Conservation (phyloP, 768 basidiomycete genomes). For the Aureoboletus auriporus region DNA sequence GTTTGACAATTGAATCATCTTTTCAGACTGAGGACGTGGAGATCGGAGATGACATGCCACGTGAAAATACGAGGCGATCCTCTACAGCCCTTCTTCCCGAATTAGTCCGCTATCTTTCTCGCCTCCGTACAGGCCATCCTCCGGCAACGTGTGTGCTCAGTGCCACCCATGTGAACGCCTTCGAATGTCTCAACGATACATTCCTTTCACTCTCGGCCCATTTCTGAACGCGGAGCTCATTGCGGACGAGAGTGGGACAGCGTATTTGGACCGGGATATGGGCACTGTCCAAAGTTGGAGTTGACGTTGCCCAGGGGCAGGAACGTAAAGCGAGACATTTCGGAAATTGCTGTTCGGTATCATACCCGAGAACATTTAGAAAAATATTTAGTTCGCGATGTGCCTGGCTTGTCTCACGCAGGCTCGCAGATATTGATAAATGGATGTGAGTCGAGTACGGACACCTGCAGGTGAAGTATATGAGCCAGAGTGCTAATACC, state of each 20-base stretch:
- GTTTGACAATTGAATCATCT: conserved; percentile 27
- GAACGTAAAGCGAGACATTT: conserved; percentile 70
- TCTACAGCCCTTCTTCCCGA: conserved; percentile 43
- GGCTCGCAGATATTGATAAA: conserved; percentile 61
- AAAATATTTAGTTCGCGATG: conserved; percentile 35
- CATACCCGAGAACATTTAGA: conserved; percentile 74
- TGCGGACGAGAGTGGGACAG: conserved; percentile 46
- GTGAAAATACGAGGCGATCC: conserved; percentile 29
- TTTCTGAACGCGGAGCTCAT: conserved; percentile 38
- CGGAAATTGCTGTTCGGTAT: conserved; percentile 79
- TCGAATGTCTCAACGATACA: conserved; percentile 89
- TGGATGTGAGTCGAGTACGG: conserved; percentile 52
- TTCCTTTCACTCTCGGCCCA: conserved; percentile 69
- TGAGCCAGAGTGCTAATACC: conserved; percentile 23
- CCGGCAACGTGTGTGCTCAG: conserved; percentile 85
- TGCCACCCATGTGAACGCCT: conserved; percentile 77
- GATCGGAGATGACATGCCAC: conserved; percentile 30
- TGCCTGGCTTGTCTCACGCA: conserved; percentile 22
- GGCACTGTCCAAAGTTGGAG: conserved; percentile 56
- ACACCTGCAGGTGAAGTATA: conserved; percentile 69
- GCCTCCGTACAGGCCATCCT: conserved; percentile 73
- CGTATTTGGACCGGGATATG: conserved; percentile 66
- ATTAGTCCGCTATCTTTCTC: conserved; percentile 79
- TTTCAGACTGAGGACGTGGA: conserved; percentile 44
- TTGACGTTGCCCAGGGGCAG: conserved; percentile 56